Base-by-base conservation (phyloP, 139 green algal genomes). In the Chlamydomonas sp. region DNA sequence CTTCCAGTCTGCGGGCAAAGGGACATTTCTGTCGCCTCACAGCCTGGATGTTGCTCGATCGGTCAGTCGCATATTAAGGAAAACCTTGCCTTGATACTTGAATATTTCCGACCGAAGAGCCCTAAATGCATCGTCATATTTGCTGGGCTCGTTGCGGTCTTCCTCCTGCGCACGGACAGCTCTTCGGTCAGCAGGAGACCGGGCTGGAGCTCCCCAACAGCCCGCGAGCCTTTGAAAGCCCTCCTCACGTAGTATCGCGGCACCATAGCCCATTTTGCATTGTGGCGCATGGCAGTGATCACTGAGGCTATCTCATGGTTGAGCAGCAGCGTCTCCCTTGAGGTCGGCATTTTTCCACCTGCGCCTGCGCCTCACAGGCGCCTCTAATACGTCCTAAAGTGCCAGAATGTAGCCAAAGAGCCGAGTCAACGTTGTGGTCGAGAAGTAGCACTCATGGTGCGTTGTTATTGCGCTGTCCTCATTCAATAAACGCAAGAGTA, bases 281-380 rank as follows among this genome's bases (percentile, higher is more conserved):
- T 98, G 73, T 97, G 93, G 2, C 97, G 91, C 95, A 99, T 97
- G 17, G 95, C 92, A 8, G 96, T 96, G 57, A 98, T 91, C 20
- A 99, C 96, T 12, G 84, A 86, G 16, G 93, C 79, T 15, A 97
- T 96, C 76, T 98, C 96, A 64, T 92, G 89, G 88, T 97, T 98
- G 9, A 98, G 90, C 73, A 98, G 85, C 77, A 97, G 90, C 31
- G 93, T 91, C 63, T 77, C 20, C 16, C 67, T 76, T 20, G 4
- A 7, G 68, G 14, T 77, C 3, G 80, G 66, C 80, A 85, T 85
- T 77, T 72, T 85, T 16, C 68, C 68, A 12, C 64, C 10, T 12
- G 9, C 10, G 10, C 9, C 3, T 58, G 72, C 7, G 20, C 72
- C 4, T 3, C n/a, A 2, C 5, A 17, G 12, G 16, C n/a, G 15